Conservation (phyloP, 345 rosid species). For the Populus pruinosa region DNA sequence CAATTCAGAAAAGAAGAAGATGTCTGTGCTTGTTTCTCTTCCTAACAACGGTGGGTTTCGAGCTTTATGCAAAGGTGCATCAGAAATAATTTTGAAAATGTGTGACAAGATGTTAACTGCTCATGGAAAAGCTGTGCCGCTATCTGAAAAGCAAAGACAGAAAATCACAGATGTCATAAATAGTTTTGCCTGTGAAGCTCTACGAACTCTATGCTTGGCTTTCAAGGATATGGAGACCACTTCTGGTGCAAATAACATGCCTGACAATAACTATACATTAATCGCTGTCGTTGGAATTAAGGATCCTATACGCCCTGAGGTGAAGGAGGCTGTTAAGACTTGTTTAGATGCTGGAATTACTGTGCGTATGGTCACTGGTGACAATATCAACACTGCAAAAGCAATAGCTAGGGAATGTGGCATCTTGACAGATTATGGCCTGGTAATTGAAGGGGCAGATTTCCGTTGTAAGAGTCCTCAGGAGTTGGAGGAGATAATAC, state of each 20-base stretch:
- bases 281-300: slow-evolving; percentile 30
- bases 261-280: slow-evolving; percentile 58
- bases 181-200: slow-evolving; percentile 58
- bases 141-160: slow-evolving; percentile 39
- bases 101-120: slow-evolving; percentile 18
- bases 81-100: slow-evolving; percentile 25
- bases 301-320: slow-evolving; percentile 36
- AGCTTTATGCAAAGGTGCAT: slow-evolving; percentile 33
- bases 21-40: slow-evolving; percentile 60
- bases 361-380: slow-evolving; percentile 35
- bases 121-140: slow-evolving; percentile 11
- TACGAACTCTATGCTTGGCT: slow-evolving; percentile 71
- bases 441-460: slow-evolving; percentile 72
- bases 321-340: slow-evolving; percentile 31
- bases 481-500: slow-evolving; percentile 53
- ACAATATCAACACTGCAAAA: slow-evolving; percentile 34
- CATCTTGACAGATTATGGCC: slow-evolving; percentile 37
- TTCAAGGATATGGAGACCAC: slow-evolving; percentile 47
- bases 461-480: slow-evolving; percentile 55
- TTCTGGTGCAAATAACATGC: slow-evolving; percentile 41
- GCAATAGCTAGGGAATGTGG: slow-evolving; percentile 40
- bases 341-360: slow-evolving; percentile 30
- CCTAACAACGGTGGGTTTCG: slow-evolving; percentile 36
- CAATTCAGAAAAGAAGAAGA: slow-evolving; percentile 70
- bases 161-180: slow-evolving; percentile 46